Percentiles rank a stretch among this genome's conserved stretches.
phyloP scores from a whole-genome alignment of 352 stramenopile species.

The Phytophthora chlamydospora region DNA sequence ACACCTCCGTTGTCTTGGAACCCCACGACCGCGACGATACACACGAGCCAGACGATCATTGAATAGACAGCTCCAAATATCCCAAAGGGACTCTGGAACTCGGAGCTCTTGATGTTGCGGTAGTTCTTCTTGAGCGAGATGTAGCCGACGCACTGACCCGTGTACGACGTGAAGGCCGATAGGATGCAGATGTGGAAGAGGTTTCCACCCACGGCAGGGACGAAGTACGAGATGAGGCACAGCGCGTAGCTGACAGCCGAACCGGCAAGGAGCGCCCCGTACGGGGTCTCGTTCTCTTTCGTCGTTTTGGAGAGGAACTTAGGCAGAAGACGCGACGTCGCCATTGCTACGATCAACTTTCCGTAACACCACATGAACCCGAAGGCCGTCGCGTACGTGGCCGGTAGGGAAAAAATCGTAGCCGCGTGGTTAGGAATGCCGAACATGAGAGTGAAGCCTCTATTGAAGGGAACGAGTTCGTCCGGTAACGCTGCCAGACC shows the following conservation, averaged over 20 bases:
- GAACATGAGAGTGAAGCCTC: slow-evolving; percentile 37
- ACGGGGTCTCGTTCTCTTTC: slow-evolving; percentile 11
- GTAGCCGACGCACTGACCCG: slow-evolving; percentile 39
- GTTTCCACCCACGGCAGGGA: slow-evolving; percentile 11
- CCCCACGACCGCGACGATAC: slow-evolving; percentile 23
- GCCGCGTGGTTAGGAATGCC: background rate
- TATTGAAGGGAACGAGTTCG: slow-evolving; percentile 34
- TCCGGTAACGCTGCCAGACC: slow-evolving; percentile 19
- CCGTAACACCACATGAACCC: slow-evolving; percentile 57
- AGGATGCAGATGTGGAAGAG: slow-evolving; percentile 39
- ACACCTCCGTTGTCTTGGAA: slow-evolving; percentile 34
- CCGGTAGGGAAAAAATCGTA: slow-evolving; percentile 40
- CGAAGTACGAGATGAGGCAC: slow-evolving; percentile 34
- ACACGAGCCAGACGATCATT: slow-evolving; percentile 29
- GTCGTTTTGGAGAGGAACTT: slow-evolving; percentile 26
- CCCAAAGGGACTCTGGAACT: slow-evolving; percentile 43
- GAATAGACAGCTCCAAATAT: slow-evolving; percentile 30
- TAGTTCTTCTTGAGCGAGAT: slow-evolving; percentile 41
- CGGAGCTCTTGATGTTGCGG: slow-evolving; percentile 33
- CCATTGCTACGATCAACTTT: slow-evolving; percentile 51
- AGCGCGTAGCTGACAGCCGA: slow-evolving; percentile 34
- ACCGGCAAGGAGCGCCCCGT: slow-evolving; percentile 22
- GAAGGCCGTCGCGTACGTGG: slow-evolving; percentile 48
- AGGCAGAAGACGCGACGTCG: slow-evolving; percentile 37
- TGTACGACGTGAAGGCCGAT: slow-evolving; percentile 39